These are phyloP conservation scores for Cladosporium sphaerospermum DNA, from an alignment of 2,329 filamentous ascomycete species.

Conservation along the genomic window DNA sequence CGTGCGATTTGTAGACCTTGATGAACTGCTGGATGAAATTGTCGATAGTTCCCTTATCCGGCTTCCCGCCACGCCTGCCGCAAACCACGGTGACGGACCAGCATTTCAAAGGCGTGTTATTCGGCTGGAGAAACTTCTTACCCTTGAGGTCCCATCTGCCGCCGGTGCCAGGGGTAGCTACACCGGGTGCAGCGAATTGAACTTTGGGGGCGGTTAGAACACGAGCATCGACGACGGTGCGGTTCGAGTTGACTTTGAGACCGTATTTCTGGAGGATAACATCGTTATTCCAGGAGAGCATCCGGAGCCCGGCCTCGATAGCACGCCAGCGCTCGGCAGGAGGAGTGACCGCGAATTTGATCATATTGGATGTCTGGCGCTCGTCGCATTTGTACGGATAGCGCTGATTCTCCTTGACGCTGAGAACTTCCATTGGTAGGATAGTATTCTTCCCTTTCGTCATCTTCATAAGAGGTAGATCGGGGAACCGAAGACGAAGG, in stretches of 20 bases:
- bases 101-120: constrained; percentile 51
- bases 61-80: constrained; percentile 43
- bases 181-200: constrained; percentile 50
- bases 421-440: constrained; percentile 52
- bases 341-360: constrained; percentile 81
- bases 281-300: constrained; percentile 64
- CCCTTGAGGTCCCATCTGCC: constrained; percentile 86
- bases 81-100: constrained; percentile 72
- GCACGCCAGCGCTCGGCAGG: constrained; percentile 62
- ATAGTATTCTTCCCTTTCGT: constrained; percentile 45
- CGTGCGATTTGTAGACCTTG: constrained; percentile 55
- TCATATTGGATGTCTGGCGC: constrained; percentile 73
- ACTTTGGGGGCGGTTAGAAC: constrained; percentile 67
- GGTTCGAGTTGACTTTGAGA: constrained; percentile 58
- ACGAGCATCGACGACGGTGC: constrained; percentile 60
- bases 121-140: constrained; percentile 67
- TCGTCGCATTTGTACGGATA: constrained; percentile 55
- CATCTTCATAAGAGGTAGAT: constrained; percentile 54
- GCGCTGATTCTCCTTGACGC: constrained; percentile 49
- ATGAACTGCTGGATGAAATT: constrained; percentile 57
- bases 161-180: constrained; percentile 53
- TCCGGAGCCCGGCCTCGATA: constrained; percentile 61
- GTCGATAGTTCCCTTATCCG: constrained; percentile 40
- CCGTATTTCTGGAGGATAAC: constrained; percentile 67
- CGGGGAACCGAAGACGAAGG: constrained; percentile 37